Base-by-base conservation (phyloP, 73 alveolate genomes). In the Paramecium bursaria region DNA sequence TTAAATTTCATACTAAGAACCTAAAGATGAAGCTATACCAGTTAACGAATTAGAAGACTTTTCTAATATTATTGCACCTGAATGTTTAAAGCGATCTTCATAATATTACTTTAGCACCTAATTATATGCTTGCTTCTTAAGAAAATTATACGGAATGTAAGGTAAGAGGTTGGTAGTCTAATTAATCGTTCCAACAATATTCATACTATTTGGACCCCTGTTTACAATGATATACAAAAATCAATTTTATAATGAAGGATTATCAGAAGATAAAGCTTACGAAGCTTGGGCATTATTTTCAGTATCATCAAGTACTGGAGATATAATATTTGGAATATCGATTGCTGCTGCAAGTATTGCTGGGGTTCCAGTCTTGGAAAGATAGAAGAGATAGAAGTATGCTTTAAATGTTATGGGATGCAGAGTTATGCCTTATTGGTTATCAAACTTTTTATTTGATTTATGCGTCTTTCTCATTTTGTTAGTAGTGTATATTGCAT, bases 381-480 rank as follows among this genome's bases (percentile, higher is more conserved):
- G 89, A 39, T 48, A 79, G 25, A 42, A 31, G 46, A 53, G 54
- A 30, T 50, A 53, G 14, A 79, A 79, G 54, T 79, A 79, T 79
- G 89, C 89, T 11, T 25, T 79, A 13, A 79, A 79, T 79, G 89
- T 79, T 1, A 79, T 79, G 89, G 89, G 89, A 39, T 79, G 89
- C 46, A 61, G 89, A 53, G 47, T 73, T 14, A 42, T 33, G 15
- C 89, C 89, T 6, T 79, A 79, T 30, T 79, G 89, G 89, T 10
- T 79, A 79, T 29, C 85, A 27, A 79, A 61, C 26, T 53, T 79
- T 5, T 29, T 19, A 23, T 79, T 53, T 39, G 89, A 79, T 50
- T 11, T 29, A n/a, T 15, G 82, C 21, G 82, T 67, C 3, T 29
- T 7, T 14, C 17, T 47, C 2, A 67, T 67, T 19, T 17, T 67